Conservation (phyloP, 2,329 filamentous ascomycete genomes). For the Fonsecaea erecta region DNA sequence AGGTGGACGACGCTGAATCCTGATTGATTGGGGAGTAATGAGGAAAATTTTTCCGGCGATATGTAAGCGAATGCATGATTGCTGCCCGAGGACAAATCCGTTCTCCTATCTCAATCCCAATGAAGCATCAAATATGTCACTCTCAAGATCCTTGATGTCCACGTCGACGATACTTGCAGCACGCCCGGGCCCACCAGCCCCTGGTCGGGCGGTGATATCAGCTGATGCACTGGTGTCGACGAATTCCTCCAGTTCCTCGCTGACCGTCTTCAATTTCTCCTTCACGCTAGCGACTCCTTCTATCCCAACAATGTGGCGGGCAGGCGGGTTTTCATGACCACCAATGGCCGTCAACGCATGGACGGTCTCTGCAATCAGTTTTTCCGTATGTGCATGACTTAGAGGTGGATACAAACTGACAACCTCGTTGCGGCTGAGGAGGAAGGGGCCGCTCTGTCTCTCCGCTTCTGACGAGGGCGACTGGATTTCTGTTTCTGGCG, state of each 20-base stretch:
- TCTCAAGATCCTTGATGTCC: conserved; percentile 29
- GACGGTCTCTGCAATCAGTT: conserved; percentile 83
- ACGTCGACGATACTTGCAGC: conserved; percentile 24
- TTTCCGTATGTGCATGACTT: conserved; percentile 69
- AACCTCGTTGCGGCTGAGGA: conserved; percentile 46
- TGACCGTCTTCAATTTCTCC: conserved; percentile 95
- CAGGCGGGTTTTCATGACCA: conserved; percentile 93
- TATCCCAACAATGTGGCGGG: conserved; percentile 88
- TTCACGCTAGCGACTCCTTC: conserved; percentile 88
- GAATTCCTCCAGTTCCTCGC: conserved; percentile 95
- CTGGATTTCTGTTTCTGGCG: conserved; percentile 34
- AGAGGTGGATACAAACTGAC: conserved; percentile 76
- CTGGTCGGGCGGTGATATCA: conserved; percentile 53
- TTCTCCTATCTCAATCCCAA: conserved; percentile 12
- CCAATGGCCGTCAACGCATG: conserved; percentile 90
- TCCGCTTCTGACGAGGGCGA: conserved; percentile 36
- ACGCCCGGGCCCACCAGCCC: conserved; percentile 10
- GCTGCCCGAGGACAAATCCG: neutral
- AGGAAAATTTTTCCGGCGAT: neutral
- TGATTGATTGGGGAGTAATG: neutral
- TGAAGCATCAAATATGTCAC: conserved; percentile 27
- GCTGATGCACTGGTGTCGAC: conserved; percentile 86
- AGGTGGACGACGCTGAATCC: conserved; percentile 8
- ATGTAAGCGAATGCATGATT: neutral
- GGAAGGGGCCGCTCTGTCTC: conserved; percentile 35